Evolutionary conservation across 495 filamentous ascomycete genomes (phyloP).

Genomic region (Penicillium longicatenatum): DNA sequence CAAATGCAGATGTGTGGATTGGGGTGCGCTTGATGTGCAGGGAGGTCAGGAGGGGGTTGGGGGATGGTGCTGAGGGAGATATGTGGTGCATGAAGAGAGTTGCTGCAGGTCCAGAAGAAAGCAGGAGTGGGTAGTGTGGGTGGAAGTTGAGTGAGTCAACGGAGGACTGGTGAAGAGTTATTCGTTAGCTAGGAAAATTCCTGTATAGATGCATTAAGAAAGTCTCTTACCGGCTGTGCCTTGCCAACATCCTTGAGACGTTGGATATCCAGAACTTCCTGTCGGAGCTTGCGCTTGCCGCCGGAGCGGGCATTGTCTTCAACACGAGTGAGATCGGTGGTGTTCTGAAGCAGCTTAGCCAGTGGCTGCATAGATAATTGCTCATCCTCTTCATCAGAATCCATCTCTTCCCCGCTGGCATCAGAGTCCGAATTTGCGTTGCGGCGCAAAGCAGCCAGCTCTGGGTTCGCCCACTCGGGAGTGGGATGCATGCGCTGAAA

Average conservation of each 20-base stretch:
- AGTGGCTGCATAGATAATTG: constrained; percentile 71
- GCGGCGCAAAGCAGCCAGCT: constrained; percentile 50
- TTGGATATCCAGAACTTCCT: constrained; percentile 86
- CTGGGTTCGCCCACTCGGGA: constrained; percentile 72
- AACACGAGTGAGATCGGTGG: constrained; percentile 55
- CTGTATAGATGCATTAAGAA: not conserved
- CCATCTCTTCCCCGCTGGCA: constrained; percentile 41
- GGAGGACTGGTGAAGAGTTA: constrained; percentile 58
- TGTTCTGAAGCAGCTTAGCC: constrained; percentile 73
- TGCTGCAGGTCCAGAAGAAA: constrained; percentile 83
- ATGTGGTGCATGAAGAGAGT: constrained; percentile 89
- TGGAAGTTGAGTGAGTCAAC: constrained; percentile 88
- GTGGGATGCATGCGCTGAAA: constrained; percentile 77
- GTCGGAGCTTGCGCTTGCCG: constrained; percentile 66
- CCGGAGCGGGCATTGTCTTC: constrained; percentile 37
- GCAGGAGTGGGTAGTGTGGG: constrained; percentile 79
- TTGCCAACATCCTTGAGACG: constrained; percentile 65
- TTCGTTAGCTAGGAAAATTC: constrained; percentile 13
- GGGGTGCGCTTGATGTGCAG: constrained; percentile 82
- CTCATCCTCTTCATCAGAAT: constrained; percentile 63
- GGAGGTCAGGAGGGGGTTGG: constrained; percentile 86
- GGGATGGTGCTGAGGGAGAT: constrained; percentile 68
- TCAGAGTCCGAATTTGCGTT: constrained; percentile 44
- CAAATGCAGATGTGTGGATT: constrained; percentile 77
- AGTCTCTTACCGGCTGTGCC: constrained; percentile 56